phyloP scores from a whole-genome alignment of 495 filamentous ascomycete genomes.

The Tetracladium marchalianum region DNA sequence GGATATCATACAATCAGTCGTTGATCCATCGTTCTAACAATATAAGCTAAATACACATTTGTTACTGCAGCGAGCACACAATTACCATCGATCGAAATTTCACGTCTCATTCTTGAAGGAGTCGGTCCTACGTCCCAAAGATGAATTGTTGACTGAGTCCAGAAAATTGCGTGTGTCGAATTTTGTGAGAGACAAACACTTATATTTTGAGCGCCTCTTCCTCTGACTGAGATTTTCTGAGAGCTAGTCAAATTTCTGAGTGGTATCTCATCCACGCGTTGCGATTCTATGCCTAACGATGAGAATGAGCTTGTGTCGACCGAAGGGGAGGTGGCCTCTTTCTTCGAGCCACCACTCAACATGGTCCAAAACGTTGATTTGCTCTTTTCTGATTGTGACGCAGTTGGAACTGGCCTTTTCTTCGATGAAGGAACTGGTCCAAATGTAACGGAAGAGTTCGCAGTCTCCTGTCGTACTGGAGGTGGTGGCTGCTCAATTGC shows the following conservation, averaged over 20 bases:
- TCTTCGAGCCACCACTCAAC: conserved; percentile 10
- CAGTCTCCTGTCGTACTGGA: too few species aligned
- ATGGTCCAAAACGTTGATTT: conserved; percentile 16
- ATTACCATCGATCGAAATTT: conserved; percentile 23
- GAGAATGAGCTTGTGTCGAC: conserved; percentile 24
- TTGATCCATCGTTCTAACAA: conserved; percentile 27
- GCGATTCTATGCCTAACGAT: conserved; percentile 21
- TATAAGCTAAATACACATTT: conserved; percentile 23
- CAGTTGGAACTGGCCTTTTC: conserved; percentile 11
- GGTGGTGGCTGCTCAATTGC: too few species aligned
- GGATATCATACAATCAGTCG: conserved; percentile 23
- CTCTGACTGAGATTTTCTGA: conserved; percentile 13
- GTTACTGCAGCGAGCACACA: conserved; percentile 26
- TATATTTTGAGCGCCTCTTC: conserved; percentile 21
- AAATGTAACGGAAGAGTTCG: conserved; percentile 4
- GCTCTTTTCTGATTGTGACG: conserved; percentile 16
- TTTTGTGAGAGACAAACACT: conserved; percentile 26
- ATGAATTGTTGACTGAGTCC: conserved; percentile 26
- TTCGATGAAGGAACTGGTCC: conserved; percentile 2
- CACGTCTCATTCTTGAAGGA: conserved; percentile 18
- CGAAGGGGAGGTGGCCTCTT: conserved; percentile 11
- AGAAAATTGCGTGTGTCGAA: conserved; percentile 26
- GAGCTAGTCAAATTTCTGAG: conserved; percentile 13
- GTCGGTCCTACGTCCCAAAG: conserved; percentile 27
- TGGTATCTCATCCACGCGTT: conserved; percentile 25